Conservation (phyloP, 2,329 filamentous ascomycete genomes). For the Fusarium dimerum region DNA sequence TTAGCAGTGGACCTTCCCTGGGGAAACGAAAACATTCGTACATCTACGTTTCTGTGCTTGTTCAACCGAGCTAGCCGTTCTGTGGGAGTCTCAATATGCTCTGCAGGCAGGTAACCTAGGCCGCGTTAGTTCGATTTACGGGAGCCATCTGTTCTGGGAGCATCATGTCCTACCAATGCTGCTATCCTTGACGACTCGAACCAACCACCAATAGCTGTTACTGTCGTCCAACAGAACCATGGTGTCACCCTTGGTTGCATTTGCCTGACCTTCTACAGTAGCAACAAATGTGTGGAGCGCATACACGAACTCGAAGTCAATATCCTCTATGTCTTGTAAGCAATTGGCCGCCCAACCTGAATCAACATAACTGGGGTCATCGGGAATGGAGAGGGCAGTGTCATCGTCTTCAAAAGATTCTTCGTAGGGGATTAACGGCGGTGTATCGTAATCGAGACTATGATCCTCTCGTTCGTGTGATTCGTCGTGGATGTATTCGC, state of each 20-base stretch:
- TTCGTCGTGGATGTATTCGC: constrained; percentile 13
- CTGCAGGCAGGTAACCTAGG: constrained; percentile 88
- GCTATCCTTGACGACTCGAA: constrained; percentile 94
- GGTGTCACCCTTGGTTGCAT: constrained; percentile 96
- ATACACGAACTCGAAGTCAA: constrained; percentile 99
- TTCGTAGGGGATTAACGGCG: constrained; percentile 48
- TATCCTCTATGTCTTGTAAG: constrained; percentile 96
- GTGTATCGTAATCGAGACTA: constrained; percentile 28
- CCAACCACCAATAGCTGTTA: constrained; percentile 99
- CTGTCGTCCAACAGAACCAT: constrained; percentile 98
- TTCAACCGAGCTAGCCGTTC: constrained; percentile 91
- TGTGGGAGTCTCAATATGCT: constrained; percentile 97
- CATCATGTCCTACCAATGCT: constrained; percentile 67
- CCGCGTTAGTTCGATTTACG: constrained; percentile 23
- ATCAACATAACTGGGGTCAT: constrained; percentile 66
- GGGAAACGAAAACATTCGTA: constrained; percentile 46
- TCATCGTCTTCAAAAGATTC: constrained; percentile 52
- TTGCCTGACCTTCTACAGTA: constrained; percentile 96
- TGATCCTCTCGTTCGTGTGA: constrained; percentile 29
- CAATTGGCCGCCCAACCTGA: constrained; percentile 74
- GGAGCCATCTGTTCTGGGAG: neutral
- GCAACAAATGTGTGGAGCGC: constrained; percentile 96
- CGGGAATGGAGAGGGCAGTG: constrained; percentile 47
- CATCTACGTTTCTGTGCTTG: constrained; percentile 97
- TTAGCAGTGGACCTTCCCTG: constrained; percentile 4